A percentile compares a stretch with the other conserved stretches of the same genome.
phyloP scores from a whole-genome alignment of 164 flowering plant genomes.

The Piper longum region DNA sequence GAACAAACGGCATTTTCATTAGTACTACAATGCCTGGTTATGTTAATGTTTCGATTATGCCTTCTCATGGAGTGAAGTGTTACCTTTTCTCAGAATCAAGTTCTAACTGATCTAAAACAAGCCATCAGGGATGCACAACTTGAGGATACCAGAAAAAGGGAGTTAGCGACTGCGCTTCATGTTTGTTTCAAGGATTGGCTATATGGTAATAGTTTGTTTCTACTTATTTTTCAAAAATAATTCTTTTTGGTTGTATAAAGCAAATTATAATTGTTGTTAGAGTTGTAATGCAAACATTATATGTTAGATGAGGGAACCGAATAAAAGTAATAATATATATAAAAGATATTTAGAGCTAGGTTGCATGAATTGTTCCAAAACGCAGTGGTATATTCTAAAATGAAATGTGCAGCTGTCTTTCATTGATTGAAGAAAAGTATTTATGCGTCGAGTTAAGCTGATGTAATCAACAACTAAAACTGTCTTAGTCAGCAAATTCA shows the following conservation, averaged over 20 bases:
- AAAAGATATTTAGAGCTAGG: too few relatives aligned
- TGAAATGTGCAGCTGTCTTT: too few relatives aligned
- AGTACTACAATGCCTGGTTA: background rate
- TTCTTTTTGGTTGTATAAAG: background rate
- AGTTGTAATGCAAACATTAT: too few relatives aligned
- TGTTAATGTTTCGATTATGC: background rate
- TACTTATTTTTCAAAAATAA: background rate
- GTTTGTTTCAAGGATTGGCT: conserved; percentile 89
- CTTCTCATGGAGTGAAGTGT: background rate
- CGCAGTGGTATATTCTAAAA: too few relatives aligned
- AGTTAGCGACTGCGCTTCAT: conserved; percentile 74
- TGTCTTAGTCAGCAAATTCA: too few relatives aligned
- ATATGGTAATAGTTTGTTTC: conserved; percentile 41
- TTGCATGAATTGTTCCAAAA: too few relatives aligned
- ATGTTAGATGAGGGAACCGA: too few relatives aligned
- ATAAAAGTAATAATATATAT: too few relatives aligned
- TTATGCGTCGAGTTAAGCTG: too few relatives aligned
- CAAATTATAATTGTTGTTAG: too few relatives aligned
- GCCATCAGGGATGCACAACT: conserved; percentile 62
- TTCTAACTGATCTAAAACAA: conserved; percentile 60
- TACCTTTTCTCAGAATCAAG: conserved; percentile 38
- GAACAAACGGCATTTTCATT: background rate
- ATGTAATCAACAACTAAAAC: too few relatives aligned
- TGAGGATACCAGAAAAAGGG: conserved; percentile 72
- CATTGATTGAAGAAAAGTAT: too few relatives aligned